Percentiles rank a stretch among this genome's conserved stretches.
phyloP scores from a whole-genome alignment of 257 asterid species.

The Salvia hispanica region DNA sequence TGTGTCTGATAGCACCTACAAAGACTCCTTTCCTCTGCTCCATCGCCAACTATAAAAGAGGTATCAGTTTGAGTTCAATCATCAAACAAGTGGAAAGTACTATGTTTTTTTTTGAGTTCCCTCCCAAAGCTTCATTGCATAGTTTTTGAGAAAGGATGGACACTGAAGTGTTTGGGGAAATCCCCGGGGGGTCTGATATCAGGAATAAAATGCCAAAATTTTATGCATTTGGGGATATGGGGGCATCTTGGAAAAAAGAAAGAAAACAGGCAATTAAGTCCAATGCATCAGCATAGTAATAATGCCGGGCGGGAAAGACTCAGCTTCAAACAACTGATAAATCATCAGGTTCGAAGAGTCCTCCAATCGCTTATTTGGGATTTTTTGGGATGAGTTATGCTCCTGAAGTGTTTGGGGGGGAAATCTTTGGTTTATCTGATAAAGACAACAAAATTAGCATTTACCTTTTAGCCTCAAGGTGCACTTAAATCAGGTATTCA shows the following conservation, averaged over 20 bases:
- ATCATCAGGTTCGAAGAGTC: conserved; percentile 31
- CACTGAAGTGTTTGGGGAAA: conserved; percentile 53
- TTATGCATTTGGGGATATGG: conserved; percentile 1
- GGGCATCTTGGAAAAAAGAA: background rate
- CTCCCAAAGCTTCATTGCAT: conserved; percentile 47
- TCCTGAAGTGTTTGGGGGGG: conserved; percentile 64
- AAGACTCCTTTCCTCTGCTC: background rate
- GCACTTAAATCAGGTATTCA: conserved; percentile 12
- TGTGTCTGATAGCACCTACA: no score
- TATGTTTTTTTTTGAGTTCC: no score
- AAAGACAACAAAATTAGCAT: background rate
- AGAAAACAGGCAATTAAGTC: background rate
- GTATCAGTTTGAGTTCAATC: conserved; percentile 10
- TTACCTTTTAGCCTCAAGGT: background rate
- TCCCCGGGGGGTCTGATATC: conserved; percentile 36
- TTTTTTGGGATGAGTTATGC: background rate
- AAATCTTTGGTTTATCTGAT: conserved; percentile 45
- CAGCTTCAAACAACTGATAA: background rate
- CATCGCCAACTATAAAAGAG: conserved; percentile 23
- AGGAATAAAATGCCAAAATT: no score
- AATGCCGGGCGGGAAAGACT: no score
- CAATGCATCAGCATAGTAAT: background rate
- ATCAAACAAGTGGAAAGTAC: conserved; percentile 13
- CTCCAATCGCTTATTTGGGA: conserved; percentile 44
- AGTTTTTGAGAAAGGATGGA: background rate